Percentiles rank a stretch among this genome's conserved stretches.
Conservation (phyloP, 345 rosid genomes). For the Eucalyptus pauciflora region DNA sequence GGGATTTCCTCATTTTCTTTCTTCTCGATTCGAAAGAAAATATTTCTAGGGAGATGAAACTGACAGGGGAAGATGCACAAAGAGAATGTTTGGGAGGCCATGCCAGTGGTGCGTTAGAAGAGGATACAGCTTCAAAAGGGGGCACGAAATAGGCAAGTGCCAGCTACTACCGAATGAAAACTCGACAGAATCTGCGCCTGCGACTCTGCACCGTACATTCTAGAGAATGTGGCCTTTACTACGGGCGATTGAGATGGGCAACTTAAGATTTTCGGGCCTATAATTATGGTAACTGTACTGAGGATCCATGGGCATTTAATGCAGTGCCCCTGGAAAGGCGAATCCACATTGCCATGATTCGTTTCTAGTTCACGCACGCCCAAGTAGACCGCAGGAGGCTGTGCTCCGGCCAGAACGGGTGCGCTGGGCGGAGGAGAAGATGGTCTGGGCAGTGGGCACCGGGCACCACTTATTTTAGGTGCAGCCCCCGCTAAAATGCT, state of each 20-base stretch:
- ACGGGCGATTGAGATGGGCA: not conserved
- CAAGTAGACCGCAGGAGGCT: not conserved
- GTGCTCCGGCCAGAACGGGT: not conserved
- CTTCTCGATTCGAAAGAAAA: not conserved
- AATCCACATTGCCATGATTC: not conserved
- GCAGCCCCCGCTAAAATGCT: not conserved
- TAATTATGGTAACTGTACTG: not conserved
- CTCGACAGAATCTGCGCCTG: not conserved
- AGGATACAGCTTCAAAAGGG: not conserved
- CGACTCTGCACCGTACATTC: not conserved
- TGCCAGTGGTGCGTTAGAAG: not conserved
- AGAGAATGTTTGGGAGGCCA: not conserved
- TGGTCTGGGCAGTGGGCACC: not conserved
- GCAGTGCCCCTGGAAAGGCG: not conserved
- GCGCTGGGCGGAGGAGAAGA: not conserved
- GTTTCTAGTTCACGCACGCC: not conserved
- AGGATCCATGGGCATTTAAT: not conserved
- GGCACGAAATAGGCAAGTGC: not conserved
- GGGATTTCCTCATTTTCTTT: not conserved
- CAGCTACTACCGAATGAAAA: not conserved
- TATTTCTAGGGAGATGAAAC: not conserved
- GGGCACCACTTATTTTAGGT: not conserved
- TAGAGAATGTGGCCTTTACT: not conserved
- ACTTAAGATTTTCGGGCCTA: not conserved
- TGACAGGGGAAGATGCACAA: not conserved